A percentile compares a stretch with the other conserved stretches of the same genome.
Evolutionary conservation across 169 alveolate species (phyloP).

Genomic region (Plasmodium knowlesi): DNA sequence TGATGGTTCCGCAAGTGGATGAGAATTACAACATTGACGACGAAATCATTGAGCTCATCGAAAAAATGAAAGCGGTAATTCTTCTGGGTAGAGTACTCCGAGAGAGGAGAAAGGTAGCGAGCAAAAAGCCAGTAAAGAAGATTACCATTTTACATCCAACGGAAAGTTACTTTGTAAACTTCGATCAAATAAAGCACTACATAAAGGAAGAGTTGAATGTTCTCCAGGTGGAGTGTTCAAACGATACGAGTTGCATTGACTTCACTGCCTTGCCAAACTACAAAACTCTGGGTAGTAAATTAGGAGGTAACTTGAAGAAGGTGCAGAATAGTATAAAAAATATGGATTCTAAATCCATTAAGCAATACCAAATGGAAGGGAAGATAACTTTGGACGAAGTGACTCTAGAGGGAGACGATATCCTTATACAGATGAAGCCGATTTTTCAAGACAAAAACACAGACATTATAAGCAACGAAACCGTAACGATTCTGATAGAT

Average conservation of each 20-base stretch:
- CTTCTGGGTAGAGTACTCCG: conserved; percentile 94
- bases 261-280: conserved; percentile 90
- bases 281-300: conserved; percentile 89
- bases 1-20: conserved; percentile 74
- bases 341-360: conserved; percentile 77
- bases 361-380: conserved; percentile 52
- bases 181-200: conserved; percentile 79
- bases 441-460: conserved; percentile 76
- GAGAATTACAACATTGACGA: conserved; percentile 23
- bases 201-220: conserved; percentile 92
- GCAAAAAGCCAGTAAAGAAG: conserved; percentile 92
- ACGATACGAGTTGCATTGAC: conserved; percentile 85
- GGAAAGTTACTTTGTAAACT: conserved; percentile 77
- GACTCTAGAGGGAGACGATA: conserved; percentile 85
- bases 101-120: conserved; percentile 91
- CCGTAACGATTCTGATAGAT: conserved; percentile 82
- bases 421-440: conserved; percentile 79
- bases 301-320: conserved; percentile 87
- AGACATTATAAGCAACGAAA: conserved; percentile 80
- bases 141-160: conserved; percentile 84
- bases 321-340: conserved; percentile 81
- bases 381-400: conserved; percentile 81
- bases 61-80: conserved; percentile 74
- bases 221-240: conserved; percentile 80
- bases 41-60: conserved; percentile 67